Conservation (phyloP, 768 basidiomycete genomes). For the Suillus americanus region DNA sequence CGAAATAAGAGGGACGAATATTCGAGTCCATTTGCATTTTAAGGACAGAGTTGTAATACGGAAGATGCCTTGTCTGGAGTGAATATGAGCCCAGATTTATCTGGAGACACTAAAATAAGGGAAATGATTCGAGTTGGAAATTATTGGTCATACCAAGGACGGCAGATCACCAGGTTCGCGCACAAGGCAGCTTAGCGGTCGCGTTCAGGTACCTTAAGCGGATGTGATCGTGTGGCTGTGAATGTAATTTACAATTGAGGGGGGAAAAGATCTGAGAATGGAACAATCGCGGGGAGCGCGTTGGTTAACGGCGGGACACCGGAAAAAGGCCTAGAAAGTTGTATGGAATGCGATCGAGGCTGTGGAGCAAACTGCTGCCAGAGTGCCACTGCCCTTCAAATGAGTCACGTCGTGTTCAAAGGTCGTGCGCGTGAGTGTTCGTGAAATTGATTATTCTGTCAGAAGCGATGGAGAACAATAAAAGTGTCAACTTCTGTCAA, state of each 20-base stretch:
- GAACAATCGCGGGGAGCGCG: constrained; percentile 19
- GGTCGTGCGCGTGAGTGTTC: constrained; percentile 26
- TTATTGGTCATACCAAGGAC: constrained; percentile 33
- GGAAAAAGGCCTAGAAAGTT: neutral
- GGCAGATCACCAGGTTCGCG: constrained; percentile 25
- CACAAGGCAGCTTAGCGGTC: constrained; percentile 25
- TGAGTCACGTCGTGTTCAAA: constrained; percentile 14
- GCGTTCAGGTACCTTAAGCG: constrained; percentile 29
- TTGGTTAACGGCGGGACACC: constrained; percentile 10
- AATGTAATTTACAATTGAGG: constrained; percentile 28
- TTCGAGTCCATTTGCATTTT: constrained; percentile 29
- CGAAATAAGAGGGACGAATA: constrained; percentile 20
- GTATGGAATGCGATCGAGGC: constrained; percentile 3
- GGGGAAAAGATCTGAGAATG: constrained; percentile 15
- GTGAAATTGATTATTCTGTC: constrained; percentile 13
- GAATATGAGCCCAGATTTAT: constrained; percentile 18
- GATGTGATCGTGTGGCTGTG: constrained; percentile 35
- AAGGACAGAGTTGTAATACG: constrained; percentile 18
- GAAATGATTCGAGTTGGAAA: constrained; percentile 35
- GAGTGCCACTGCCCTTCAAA: neutral
- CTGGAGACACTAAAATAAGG: constrained; percentile 24
- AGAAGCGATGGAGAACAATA: constrained; percentile 5
- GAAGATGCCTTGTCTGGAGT: constrained; percentile 5
- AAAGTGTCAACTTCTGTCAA: constrained; percentile 8
- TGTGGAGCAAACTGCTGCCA: neutral